phyloP scores from a whole-genome alignment of 2,329 filamentous ascomycete genomes.

The Clarireedia sp. region DNA sequence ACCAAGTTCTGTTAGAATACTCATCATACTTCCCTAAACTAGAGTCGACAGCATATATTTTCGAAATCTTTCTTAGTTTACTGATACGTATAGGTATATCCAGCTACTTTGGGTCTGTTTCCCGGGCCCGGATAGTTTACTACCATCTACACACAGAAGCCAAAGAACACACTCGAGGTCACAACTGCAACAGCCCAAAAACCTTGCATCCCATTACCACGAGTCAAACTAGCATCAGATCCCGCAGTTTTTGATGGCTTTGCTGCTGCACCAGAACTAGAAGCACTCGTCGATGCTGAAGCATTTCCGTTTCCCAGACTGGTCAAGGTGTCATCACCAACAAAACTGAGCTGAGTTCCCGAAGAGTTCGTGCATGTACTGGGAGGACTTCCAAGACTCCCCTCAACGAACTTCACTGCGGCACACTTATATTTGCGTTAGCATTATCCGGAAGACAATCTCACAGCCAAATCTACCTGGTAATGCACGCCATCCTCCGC shows the following conservation, averaged over 20 bases:
- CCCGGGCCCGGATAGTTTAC: too few relatives aligned
- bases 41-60: too few relatives aligned
- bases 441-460: too few relatives aligned
- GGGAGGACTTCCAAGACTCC: neutral
- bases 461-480: neutral
- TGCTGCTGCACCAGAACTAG: neutral
- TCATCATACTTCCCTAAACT: too few relatives aligned
- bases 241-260: neutral
- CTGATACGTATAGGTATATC: too few relatives aligned
- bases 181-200: neutral
- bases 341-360: neutral
- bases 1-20: too few relatives aligned
- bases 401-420: neutral
- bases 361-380: conserved; percentile 9
- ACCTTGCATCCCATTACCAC: neutral
- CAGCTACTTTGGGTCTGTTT: too few relatives aligned
- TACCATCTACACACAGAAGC: neutral
- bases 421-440: neutral
- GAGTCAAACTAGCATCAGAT: neutral
- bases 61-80: too few relatives aligned
- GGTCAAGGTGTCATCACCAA: neutral
- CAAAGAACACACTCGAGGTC: neutral
- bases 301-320: neutral
- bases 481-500: neutral
- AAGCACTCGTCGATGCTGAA: neutral